phyloP scores from a whole-genome alignment of 2,329 filamentous ascomycete genomes.

The Myriangium duriaei region DNA sequence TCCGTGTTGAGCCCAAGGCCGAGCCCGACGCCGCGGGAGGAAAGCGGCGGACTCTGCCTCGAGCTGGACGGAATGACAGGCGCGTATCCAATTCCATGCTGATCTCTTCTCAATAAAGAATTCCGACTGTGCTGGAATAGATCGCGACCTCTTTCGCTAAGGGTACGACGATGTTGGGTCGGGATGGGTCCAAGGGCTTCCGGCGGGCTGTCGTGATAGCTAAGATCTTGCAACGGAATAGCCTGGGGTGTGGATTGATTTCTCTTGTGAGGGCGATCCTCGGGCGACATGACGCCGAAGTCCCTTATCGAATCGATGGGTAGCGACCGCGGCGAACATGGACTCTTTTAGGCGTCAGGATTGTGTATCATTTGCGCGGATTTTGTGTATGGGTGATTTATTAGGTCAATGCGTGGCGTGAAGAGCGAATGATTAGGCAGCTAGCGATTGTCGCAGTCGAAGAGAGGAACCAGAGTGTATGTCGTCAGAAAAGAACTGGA shows the following conservation, averaged over 20 bases:
- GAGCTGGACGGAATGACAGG: slow-evolving; percentile 42
- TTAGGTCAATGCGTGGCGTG: no score
- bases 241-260: slow-evolving; percentile 43
- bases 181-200: slow-evolving; percentile 18
- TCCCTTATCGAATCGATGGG: slow-evolving; percentile 1
- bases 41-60: slow-evolving; percentile 25
- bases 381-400: no score
- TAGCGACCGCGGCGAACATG: no score
- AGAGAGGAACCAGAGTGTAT: no score
- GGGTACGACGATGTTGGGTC: slow-evolving; percentile 30
- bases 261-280: slow-evolving; percentile 34
- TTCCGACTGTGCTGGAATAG: slow-evolving; percentile 31
- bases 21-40: slow-evolving; percentile 1
- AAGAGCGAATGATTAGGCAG: no score
- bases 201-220: slow-evolving; percentile 23
- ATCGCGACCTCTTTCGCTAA: slow-evolving; percentile 37
- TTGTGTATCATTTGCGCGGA: no score
- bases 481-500: no score
- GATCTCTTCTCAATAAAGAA: slow-evolving; percentile 19
- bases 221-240: slow-evolving; percentile 55
- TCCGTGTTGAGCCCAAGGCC: slow-evolving; percentile 5
- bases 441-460: no score
- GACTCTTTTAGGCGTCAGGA: no score
- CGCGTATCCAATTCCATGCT: slow-evolving; percentile 36
- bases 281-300: slow-evolving; percentile 33